Evolutionary conservation across 139 green algal species (phyloP), one percentile per base, ranked within the genome.

Genomic region (Picochlorum sp.): DNA sequence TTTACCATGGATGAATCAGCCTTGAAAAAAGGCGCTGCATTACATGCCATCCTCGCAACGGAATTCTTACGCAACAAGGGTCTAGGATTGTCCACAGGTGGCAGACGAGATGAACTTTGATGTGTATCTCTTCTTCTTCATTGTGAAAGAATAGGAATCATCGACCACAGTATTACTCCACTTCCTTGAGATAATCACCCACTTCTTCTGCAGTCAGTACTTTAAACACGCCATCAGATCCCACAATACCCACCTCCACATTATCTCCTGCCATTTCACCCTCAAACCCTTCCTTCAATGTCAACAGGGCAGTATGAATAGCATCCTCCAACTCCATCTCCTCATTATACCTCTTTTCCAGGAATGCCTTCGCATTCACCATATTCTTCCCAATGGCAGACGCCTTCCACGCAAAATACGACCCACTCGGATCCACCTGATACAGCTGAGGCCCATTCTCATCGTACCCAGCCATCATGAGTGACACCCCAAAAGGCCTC

Each of bases 351-450:
- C 88, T 77, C 82, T 95, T 95, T 76, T 95, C 88, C 30, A 95
- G 67, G 70, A 95, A 95, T 4, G 88, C 85, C 73, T 96, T 97
- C 45, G 92, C 92, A 57, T 97, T 97, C 11, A 70, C 63, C 88
- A 96, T 97, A 81, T 98, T 98, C 76, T 98, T 98, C 64, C 92
- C 92, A 41, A 98, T 98, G n/a, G 92, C 92, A 9, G 75, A 90
- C 3, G 92, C 92, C 77, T 96, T 96, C 77, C 92, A 98, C 0
- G 92, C 92, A 83, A 98, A 98, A 78, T 97, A 98, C 13, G 92
- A 92, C 41, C 92, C 92, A 2, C 84, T 95, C 15, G 92, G 92
- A 68, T 98, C 92, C 28, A 96, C 85, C 81, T 99, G 94, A 77
- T 97, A 99, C 55, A 99, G 83, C 81, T 98, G 94, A 23, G 94